Evolutionary conservation across 1,284 basidiomycete genomes (phyloP), one percentile per base, ranked within the genome.

Genomic region (Marasmius sp.): DNA sequence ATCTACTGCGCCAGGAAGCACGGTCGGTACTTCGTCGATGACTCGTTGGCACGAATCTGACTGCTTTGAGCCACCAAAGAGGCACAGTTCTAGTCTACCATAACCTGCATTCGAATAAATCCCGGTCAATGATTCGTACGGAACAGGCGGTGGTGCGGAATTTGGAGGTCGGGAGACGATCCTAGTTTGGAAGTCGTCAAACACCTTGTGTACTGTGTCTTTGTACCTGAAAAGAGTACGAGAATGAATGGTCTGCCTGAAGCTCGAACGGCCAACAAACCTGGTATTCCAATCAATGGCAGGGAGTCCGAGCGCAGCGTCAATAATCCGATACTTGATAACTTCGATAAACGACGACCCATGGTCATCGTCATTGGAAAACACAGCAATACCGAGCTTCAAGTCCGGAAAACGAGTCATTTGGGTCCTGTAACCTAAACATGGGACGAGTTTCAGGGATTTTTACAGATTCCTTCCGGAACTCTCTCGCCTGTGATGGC

Each of bases 341-440:
- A 68, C 63, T 10, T 62, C 52, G 7, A 45, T 48, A 14, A 70
- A 59, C 3, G 22, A 22, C 14, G 11, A 12, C 6, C 71, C 71
- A 37, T 64, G 67, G 18, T 57, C 56, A n/a, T 63, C 50, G 41
- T 72, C 71, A 53, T 72, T 72, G n/a, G 52, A 63, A 5, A 72
- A 61, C 1, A 73, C 68, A 3, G 69, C 67, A 12, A 73, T 53
- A 2, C 72, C 72, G n/a, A 73, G 22, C 16, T 66, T 61, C 18
- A 67, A 64, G 20, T 61, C 65, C 12, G 72, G 71, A 2, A 73
- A 60, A 33, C 71, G 66, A 16, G 65, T 61, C 4, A 73, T 63
- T 20, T 56, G 16, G 9, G 68, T 59, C 0, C 36, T 48, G 61
- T 69, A 72, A 5, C 72, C 71, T 71, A 16, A 14, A 36, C 5